These are phyloP conservation scores for Collybia sordida DNA, from an alignment of 768 basidiomycete genomes.

Conservation along the genomic window DNA sequence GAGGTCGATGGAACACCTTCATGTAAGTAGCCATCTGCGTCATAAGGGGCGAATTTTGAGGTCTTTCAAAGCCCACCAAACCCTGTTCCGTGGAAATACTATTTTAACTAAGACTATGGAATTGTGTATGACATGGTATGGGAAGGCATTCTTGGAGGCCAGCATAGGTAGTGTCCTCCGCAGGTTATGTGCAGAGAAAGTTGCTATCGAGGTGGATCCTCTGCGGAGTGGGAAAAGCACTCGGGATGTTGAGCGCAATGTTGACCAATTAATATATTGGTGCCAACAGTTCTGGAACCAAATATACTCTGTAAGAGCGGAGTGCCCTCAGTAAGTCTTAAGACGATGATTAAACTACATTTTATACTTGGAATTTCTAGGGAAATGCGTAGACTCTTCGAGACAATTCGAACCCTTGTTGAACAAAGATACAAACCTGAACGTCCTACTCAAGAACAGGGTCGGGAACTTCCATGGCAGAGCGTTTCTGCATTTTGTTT, in stretches of 20 bases:
- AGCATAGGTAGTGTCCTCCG: constrained; percentile 75
- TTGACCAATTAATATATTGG: constrained; percentile 74
- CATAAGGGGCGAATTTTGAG: background rate
- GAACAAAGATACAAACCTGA: constrained; percentile 59
- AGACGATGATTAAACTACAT: background rate
- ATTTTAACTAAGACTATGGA: constrained; percentile 76
- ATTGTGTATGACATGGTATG: constrained; percentile 78
- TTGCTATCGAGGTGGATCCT: constrained; percentile 84
- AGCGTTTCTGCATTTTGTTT: constrained; percentile 90
- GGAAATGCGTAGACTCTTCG: constrained; percentile 71
- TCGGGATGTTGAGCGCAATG: constrained; percentile 65
- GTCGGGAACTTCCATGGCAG: constrained; percentile 67
- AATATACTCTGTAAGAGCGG: constrained; percentile 69
- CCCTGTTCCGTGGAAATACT: constrained; percentile 70
- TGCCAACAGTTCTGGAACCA: constrained; percentile 78
- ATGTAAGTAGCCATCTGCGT: constrained; percentile 42
- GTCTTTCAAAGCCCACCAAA: constrained; percentile 62
- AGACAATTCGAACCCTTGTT: constrained; percentile 69
- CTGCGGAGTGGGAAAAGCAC: constrained; percentile 57
- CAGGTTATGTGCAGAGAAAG: constrained; percentile 66
- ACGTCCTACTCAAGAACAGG: constrained; percentile 38
- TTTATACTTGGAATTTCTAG: constrained; percentile 33
- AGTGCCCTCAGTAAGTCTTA: constrained; percentile 71
- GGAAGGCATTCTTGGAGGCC: constrained; percentile 75
- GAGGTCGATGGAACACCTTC: constrained; percentile 70